A percentile compares a stretch with the other conserved stretches of the same genome.
These are phyloP conservation scores for Wickerhamiella hasegawae DNA, from an alignment of 805 yeast genomes.

Conservation along the genomic window DNA sequence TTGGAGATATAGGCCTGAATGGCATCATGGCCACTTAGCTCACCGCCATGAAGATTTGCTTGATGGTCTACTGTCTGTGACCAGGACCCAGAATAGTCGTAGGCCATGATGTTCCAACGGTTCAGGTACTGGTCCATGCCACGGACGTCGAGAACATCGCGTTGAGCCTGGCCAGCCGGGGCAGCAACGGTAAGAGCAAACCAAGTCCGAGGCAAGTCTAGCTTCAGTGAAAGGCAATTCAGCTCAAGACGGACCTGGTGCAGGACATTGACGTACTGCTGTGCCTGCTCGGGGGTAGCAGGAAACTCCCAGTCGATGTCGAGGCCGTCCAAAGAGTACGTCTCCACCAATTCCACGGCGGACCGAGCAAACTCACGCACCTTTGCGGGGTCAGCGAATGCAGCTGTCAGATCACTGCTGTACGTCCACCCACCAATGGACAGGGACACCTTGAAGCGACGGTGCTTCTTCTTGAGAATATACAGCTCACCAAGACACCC, in stretches of 20 bases:
- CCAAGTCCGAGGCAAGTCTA: slow-evolving; percentile 14
- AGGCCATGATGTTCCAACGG: slow-evolving; percentile 81
- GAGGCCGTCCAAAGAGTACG: slow-evolving; percentile 69
- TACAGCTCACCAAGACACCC: slow-evolving; percentile 40
- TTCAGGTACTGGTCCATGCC: slow-evolving; percentile 44
- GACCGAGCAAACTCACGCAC: slow-evolving; percentile 34
- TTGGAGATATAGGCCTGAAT: slow-evolving; percentile 27
- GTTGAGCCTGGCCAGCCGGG: slow-evolving; percentile 42
- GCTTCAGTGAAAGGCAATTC: slow-evolving; percentile 23
- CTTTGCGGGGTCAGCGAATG: slow-evolving; percentile 24
- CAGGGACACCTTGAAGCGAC: slow-evolving; percentile 40
- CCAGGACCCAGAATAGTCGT: slow-evolving; percentile 79
- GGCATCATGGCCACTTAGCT: slow-evolving; percentile 33
- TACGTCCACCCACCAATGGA: slow-evolving; percentile 77
- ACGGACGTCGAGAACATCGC: slow-evolving; percentile 28
- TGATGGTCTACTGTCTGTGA: slow-evolving; percentile 45
- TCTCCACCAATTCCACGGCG: slow-evolving; percentile 30
- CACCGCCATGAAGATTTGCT: slow-evolving; percentile 44
- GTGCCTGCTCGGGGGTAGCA: slow-evolving; percentile 29
- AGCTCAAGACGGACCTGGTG: slow-evolving; percentile 26
- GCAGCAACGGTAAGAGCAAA: slow-evolving; percentile 56
- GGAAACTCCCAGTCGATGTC: slow-evolving; percentile 97
- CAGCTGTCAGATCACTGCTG: slow-evolving; percentile 32
- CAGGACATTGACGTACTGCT: slow-evolving; percentile 29
- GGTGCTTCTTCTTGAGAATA: slow-evolving; percentile 28